Base-by-base conservation (phyloP, 2,329 filamentous ascomycete species). In the Thyridium curvatum region DNA sequence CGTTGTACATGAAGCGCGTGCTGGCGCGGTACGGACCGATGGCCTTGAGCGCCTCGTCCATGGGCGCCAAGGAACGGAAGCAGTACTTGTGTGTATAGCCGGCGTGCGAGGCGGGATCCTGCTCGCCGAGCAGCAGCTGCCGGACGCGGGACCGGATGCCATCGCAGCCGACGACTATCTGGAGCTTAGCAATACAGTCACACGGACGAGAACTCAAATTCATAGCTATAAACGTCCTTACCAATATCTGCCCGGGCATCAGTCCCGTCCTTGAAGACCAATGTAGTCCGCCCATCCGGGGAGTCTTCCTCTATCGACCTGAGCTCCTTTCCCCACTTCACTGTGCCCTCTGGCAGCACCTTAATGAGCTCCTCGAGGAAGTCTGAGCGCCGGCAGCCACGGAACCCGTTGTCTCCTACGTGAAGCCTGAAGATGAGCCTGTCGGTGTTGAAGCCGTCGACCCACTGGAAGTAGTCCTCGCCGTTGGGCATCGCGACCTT, bases 1-100 rank as follows among this genome's bases (percentile, higher is more conserved):
- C 79, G 39, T 74, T 66, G 52, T 74, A 75, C 65, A 80, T 74
- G 52, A 72, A 69, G 13, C 64, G 56, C 12, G 71, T 75, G 17
- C 53, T 49, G 1, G 72, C 68, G 30, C 70, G 58, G 30, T 74
- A 58, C 8, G 68, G 54, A 2, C 77, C 76, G 1, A 84, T 44
- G 2, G 66, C 62, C 6, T 60, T 55, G 1, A 61, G 55, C 0
- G 78, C 78, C n/a, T 68, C 54, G 1, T 65, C 59, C 67, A 84
- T 83, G 0, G 79, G 74, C 2, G 83, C 64, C 3, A 85, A 55
- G 0, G 73, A 73, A 7, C 81, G 68, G 55, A 80, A 85, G 28
- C 74, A 80, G 55, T 75, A 76, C 44, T 80, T 77, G 26, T 71
- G 62, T 1, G 69, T 70, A 51, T 78, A 84, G 2, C 60, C 53